Conservation (phyloP, 148 eudicot genomes). For the Polygonum aviculare region DNA sequence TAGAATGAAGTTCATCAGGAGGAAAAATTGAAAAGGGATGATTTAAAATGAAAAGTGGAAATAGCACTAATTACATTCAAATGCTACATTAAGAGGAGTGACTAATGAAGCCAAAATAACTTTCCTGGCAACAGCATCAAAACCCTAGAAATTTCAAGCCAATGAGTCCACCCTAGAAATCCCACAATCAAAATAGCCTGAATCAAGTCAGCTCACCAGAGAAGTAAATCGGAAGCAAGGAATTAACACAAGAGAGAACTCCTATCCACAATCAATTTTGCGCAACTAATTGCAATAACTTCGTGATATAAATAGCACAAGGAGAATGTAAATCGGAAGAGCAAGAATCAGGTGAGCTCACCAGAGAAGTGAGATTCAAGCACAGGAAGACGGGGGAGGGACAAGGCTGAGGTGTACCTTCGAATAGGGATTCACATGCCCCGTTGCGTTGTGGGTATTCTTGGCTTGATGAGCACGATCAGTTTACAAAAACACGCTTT, state of each 20-base stretch:
- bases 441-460: neutral
- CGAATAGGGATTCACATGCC: neutral
- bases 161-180: neutral
- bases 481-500: neutral
- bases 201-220: neutral
- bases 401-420: neutral
- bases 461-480: neutral
- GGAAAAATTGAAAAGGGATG: neutral
- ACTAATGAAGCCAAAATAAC: neutral
- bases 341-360: slow-evolving; percentile 3
- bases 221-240: neutral
- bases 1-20: neutral
- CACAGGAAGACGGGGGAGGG: neutral
- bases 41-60: neutral
- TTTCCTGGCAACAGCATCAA: neutral
- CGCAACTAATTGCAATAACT: neutral
- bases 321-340: neutral
- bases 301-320: neutral
- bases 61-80: neutral
- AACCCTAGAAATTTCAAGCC: neutral
- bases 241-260: neutral
- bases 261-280: neutral
- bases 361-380: neutral
- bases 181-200: neutral
- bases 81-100: neutral